Evolutionary conservation across 768 basidiomycete species (phyloP), one percentile per base, ranked within the genome.

Genomic region (Leccinellum albellum): DNA sequence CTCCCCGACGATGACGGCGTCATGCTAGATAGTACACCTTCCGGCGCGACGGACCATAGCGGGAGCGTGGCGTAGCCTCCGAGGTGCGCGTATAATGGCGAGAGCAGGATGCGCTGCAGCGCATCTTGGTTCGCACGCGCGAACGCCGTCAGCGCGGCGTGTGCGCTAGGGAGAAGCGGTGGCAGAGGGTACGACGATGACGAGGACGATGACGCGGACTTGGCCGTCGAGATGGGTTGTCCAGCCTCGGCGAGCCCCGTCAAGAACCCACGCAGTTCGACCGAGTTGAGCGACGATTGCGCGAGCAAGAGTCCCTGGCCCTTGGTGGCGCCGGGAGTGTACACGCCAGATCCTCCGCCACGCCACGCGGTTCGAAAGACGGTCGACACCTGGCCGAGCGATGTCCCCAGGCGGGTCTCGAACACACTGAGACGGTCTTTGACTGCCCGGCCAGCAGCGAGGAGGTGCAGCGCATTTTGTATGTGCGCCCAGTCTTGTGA

Each of bases 401-500:
- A 77, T 0, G 79, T 73, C 50, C 82, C 80, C 48, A 98, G 66
- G 61, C 86, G 89, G 5, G 70, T 72, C 73, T 98, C 93, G 64
- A 96, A 93, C 32, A 70, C 66, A 4, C 68, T 63, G 26, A 94
- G 73, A 23, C 87, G 85, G 40, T 91, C 89, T 35, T 79, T 80
- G 17, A 95, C 79, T 1, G 82, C 80, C 5, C 88, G 83, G 26
- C 87, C 88, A 32, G 90, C 84, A n/a, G 89, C 85, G 40, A 98
- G 81, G 37, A 95, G 79, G 67, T 93, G 91, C 14, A 98, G 73
- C 2, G 85, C 85, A 12, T 84, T 73, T 70, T 97, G 95, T 56
- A 98, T 93, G 28, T 84, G 79, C 2, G 84, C 80, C 92, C 94
- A 97, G 71, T 98, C 95, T 55, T 92, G 85, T 4, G 86, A 75